phyloP scores from a whole-genome alignment of 2,329 filamentous ascomycete species.

The Penicillium sp. region DNA sequence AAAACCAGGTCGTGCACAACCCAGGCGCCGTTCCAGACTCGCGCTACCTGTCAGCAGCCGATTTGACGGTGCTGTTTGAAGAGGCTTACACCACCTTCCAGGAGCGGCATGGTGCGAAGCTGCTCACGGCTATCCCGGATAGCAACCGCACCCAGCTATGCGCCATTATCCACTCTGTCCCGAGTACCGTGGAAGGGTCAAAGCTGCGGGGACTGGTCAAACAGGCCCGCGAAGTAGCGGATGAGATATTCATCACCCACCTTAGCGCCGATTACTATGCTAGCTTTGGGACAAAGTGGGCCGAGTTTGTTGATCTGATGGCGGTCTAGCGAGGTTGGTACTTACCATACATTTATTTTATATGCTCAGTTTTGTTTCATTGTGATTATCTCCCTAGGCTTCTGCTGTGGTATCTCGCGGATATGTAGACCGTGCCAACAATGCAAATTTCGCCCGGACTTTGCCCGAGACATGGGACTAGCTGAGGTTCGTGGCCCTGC shows the following conservation, averaged over 20 bases:
- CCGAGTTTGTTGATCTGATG: conserved; percentile 36
- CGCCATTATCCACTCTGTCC: conserved; percentile 39
- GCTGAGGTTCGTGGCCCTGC: too few relatives aligned
- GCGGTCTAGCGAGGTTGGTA: conserved; percentile 9
- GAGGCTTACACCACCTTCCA: conserved; percentile 38
- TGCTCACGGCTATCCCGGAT: conserved; percentile 31
- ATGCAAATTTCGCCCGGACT: too few relatives aligned
- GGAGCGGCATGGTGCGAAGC: conserved; percentile 28
- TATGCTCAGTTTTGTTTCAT: too few relatives aligned
- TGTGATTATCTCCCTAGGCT: too few relatives aligned
- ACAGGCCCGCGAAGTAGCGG: conserved; percentile 32
- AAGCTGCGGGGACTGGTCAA: conserved; percentile 32
- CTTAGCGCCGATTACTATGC: conserved; percentile 39
- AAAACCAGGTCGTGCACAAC: conserved; percentile 41
- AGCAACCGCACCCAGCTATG: conserved; percentile 31
- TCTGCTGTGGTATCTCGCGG: too few relatives aligned
- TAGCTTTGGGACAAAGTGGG: conserved; percentile 37
- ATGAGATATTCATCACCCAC: conserved; percentile 41
- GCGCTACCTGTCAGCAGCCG: conserved; percentile 39
- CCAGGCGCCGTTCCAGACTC: conserved; percentile 43
- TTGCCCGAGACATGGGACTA: too few relatives aligned
- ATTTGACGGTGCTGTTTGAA: conserved; percentile 47
- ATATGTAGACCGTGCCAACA: too few relatives aligned
- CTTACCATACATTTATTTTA: too few relatives aligned
- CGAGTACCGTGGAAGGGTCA: conserved; percentile 28